These are phyloP conservation scores for Pleurotus platypus DNA, from an alignment of 768 basidiomycete genomes.

Conservation along the genomic window DNA sequence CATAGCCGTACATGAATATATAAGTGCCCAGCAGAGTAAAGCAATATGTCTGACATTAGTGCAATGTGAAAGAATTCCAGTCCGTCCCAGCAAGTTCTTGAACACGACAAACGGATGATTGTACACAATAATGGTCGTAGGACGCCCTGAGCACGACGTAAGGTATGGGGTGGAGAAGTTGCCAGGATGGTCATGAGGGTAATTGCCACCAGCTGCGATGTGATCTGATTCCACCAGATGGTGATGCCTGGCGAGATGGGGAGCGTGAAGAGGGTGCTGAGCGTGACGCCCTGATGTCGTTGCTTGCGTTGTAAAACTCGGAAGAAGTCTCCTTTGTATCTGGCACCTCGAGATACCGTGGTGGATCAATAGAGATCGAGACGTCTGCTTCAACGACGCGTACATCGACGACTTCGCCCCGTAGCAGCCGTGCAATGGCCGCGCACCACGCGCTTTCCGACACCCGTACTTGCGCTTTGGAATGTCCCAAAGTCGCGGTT, in stretches of 20 bases:
- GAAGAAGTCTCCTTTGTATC: slow-evolving; percentile 13
- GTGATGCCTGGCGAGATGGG: slow-evolving; percentile 18
- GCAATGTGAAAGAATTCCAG: too few relatives aligned
- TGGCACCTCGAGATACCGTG: slow-evolving; percentile 39
- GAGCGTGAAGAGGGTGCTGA: slow-evolving; percentile 21
- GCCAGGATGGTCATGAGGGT: neutral
- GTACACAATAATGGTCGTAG: neutral
- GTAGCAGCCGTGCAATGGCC: slow-evolving; percentile 33
- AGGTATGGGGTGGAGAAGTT: neutral
- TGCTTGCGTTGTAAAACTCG: slow-evolving; percentile 9
- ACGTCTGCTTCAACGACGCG: slow-evolving; percentile 26
- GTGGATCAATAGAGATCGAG: slow-evolving; percentile 23
- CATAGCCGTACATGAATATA: slow-evolving; percentile 59
- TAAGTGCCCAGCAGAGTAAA: too few relatives aligned
- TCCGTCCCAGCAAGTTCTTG: neutral
- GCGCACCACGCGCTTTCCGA: slow-evolving; percentile 49
- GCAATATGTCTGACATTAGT: neutral
- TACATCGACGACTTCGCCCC: slow-evolving; percentile 48
- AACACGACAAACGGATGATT: neutral
- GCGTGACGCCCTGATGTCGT: slow-evolving; percentile 12
- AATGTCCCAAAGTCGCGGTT: slow-evolving; percentile 25
- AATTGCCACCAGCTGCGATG: slow-evolving; percentile 13
- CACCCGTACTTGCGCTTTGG: slow-evolving; percentile 38
- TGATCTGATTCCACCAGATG: slow-evolving; percentile 10
- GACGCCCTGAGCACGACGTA: neutral